A percentile compares a stretch with the other conserved stretches of the same genome.
phyloP scores from a whole-genome alignment of 208 protist genomes.

The Tritrichomonas musculus region DNA sequence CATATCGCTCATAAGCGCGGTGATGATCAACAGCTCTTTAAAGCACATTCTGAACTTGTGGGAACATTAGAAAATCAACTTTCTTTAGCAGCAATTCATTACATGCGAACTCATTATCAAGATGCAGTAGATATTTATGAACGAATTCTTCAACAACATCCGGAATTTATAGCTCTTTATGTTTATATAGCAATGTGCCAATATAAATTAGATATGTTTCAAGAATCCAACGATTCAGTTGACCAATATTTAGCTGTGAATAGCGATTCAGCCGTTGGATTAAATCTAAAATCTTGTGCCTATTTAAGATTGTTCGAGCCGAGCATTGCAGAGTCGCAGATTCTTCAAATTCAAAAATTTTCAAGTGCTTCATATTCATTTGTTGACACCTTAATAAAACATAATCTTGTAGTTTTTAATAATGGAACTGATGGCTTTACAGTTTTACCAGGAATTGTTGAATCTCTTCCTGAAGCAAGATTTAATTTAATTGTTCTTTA shows the following conservation, averaged over 20 bases:
- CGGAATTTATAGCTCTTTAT: slow-evolving; percentile 79
- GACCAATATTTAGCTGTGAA: not conserved
- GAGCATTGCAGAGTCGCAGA: not conserved
- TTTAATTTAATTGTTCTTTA: not conserved
- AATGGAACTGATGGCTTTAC: not conserved
- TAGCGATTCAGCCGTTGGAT: not conserved
- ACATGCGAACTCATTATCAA: slow-evolving; percentile 78
- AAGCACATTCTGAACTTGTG: not conserved
- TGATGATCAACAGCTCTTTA: not conserved
- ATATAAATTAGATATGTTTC: slow-evolving; percentile 92
- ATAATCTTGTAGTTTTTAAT: not conserved
- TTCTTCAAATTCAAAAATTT: not conserved
- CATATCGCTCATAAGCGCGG: not conserved
- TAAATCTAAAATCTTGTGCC: not conserved
- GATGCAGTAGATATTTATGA: slow-evolving; percentile 92
- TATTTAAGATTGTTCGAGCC: not conserved
- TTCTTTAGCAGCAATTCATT: slow-evolving; percentile 68
- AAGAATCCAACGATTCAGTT: slow-evolving; percentile 37
- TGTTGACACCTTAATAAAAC: not conserved
- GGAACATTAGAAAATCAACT: slow-evolving; percentile 9
- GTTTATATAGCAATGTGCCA: slow-evolving; percentile 91
- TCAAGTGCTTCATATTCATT: not conserved
- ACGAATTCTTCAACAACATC: slow-evolving; percentile 76
- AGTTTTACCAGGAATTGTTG: not conserved
- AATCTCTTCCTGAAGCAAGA: not conserved